Evolutionary conservation across 1,139 yeast species (phyloP).

Genomic region (Candida smagusa): DNA sequence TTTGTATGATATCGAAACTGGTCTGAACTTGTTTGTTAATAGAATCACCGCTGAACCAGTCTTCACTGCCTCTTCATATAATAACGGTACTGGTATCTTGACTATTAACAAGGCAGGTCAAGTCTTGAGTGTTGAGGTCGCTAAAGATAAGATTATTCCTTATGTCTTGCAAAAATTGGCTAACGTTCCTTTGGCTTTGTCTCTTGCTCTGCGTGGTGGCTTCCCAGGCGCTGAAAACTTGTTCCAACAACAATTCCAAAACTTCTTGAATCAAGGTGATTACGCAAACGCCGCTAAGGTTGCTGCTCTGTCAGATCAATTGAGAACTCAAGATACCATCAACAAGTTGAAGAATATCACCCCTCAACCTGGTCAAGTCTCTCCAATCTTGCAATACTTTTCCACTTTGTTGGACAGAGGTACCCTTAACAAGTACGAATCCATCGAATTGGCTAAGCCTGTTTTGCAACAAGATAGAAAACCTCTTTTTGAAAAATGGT

Average conservation of each 20-base stretch:
- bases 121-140: slow-evolving; percentile 87
- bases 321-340: slow-evolving; percentile 93
- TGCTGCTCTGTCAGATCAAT: slow-evolving; percentile 92
- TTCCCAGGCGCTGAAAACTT: slow-evolving; percentile 95
- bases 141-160: slow-evolving; percentile 82
- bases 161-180: slow-evolving; percentile 84
- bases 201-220: slow-evolving; percentile 93
- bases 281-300: slow-evolving; percentile 92
- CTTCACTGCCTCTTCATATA: slow-evolving; percentile 81
- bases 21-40: slow-evolving; percentile 89
- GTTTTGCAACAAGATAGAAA: slow-evolving; percentile 94
- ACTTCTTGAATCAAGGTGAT: slow-evolving; percentile 78
- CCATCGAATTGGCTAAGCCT: slow-evolving; percentile 92
- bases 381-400: slow-evolving; percentile 92
- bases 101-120: slow-evolving; percentile 96
- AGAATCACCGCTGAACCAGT: slow-evolving; percentile 96
- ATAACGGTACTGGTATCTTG: slow-evolving; percentile 76
- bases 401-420: slow-evolving; percentile 92
- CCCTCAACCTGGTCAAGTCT: slow-evolving; percentile 93
- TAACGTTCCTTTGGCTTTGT: slow-evolving; percentile 81
- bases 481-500: slow-evolving; percentile 93
- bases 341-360: slow-evolving; percentile 88
- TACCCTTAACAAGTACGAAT: slow-evolving; percentile 87
- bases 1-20: slow-evolving; percentile 89
- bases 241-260: slow-evolving; percentile 88